phyloP scores from a whole-genome alignment of 306 rosid species.

The Dalbergia cultrata region DNA sequence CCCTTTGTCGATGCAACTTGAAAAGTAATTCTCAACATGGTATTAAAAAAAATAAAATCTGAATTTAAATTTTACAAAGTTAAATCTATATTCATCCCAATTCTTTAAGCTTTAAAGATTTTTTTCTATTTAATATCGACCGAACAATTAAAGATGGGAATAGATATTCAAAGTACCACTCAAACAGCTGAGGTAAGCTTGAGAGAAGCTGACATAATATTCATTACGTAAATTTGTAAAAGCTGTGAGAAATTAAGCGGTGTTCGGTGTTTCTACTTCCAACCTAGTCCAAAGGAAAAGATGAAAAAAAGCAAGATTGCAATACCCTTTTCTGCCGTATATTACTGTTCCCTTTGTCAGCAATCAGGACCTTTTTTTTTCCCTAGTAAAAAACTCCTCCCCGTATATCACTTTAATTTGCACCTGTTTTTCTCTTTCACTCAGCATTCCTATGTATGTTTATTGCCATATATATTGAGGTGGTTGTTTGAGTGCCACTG shows the following conservation, averaged over 20 bases:
- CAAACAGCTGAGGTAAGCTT: neutral
- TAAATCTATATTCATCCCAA: too few relatives aligned
- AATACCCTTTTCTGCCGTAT: neutral
- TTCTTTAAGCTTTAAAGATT: neutral
- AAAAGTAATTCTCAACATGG: too few relatives aligned
- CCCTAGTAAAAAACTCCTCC: neutral
- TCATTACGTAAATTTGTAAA: neutral
- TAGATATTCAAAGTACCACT: neutral
- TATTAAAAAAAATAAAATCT: too few relatives aligned
- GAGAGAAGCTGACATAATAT: neutral
- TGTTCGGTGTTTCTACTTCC: neutral
- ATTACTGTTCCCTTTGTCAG: neutral
- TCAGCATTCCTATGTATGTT: too few relatives aligned
- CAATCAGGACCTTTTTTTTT: neutral
- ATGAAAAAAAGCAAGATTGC: neutral
- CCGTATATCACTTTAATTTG: neutral
- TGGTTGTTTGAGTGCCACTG: too few relatives aligned
- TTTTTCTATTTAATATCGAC: neutral
- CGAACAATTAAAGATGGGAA: neutral
- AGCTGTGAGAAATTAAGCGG: neutral
- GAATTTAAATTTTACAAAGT: neutral
- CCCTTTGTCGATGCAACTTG: too few relatives aligned
- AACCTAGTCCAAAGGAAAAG: neutral
- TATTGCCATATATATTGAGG: neutral
- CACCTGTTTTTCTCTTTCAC: too few relatives aligned